Percentiles rank a stretch among this genome's conserved stretches.
phyloP scores from a whole-genome alignment of 1,284 basidiomycete species.

The Bondarzewia mesenterica region DNA sequence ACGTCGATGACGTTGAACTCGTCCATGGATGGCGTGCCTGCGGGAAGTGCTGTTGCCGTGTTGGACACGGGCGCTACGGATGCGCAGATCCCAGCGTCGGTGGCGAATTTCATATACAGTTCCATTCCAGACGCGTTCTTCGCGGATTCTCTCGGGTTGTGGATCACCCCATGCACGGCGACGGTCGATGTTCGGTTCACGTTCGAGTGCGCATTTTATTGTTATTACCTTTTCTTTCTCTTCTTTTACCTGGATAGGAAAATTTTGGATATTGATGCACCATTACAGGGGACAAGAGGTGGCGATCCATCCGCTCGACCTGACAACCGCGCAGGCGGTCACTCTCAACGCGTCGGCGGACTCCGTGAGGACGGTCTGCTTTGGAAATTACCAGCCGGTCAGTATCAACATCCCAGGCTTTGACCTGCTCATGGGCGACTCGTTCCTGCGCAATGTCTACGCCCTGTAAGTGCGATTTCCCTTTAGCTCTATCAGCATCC shows the following conservation, averaged over 20 bases:
- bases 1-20: slow-evolving; percentile 21
- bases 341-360: neutral
- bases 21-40: slow-evolving; percentile 16
- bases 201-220: slow-evolving; percentile 17
- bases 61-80: slow-evolving; percentile 25
- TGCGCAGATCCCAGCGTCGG: slow-evolving; percentile 18
- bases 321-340: slow-evolving; percentile 10
- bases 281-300: slow-evolving; percentile 8
- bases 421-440: slow-evolving; percentile 30
- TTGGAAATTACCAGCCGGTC: slow-evolving; percentile 17
- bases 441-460: slow-evolving; percentile 33
- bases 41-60: slow-evolving; percentile 20
- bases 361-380: slow-evolving; percentile 16
- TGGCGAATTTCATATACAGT: slow-evolving; percentile 23
- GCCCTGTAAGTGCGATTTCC: slow-evolving; percentile 21
- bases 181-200: slow-evolving; percentile 17
- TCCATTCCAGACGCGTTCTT: slow-evolving; percentile 18
- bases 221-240: neutral
- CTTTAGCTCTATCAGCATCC: neutral
- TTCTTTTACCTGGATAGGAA: neutral
- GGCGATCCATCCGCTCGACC: slow-evolving; percentile 21
- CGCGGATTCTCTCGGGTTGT: slow-evolving; percentile 13
- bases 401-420: slow-evolving; percentile 15
- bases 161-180: slow-evolving; percentile 20
- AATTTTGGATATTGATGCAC: neutral